phyloP scores from a whole-genome alignment of 768 basidiomycete species.

The Phylloporus sp. region DNA sequence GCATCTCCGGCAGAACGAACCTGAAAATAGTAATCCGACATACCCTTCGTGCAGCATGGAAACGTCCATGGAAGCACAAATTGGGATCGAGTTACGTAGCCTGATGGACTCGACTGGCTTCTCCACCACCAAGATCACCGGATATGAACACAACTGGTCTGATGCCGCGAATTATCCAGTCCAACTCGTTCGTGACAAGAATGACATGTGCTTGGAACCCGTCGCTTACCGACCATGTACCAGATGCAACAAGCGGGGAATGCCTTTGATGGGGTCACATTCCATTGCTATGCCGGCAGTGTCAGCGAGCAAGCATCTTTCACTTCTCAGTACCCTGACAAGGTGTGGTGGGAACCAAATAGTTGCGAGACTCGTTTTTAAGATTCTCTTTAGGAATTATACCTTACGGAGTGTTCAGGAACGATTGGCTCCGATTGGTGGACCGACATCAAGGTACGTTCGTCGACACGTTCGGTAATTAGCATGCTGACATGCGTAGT shows the following conservation, averaged over 20 bases:
- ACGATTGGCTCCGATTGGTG: constrained; percentile 70
- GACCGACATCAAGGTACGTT: constrained; percentile 65
- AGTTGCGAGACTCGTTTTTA: neutral
- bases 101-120: constrained; percentile 63
- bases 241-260: constrained; percentile 53
- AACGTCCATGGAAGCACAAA: constrained; percentile 50
- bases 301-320: constrained; percentile 53
- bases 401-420: constrained; percentile 61
- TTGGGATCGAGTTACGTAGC: constrained; percentile 50
- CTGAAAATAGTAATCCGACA: constrained; percentile 52
- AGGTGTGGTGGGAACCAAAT: constrained; percentile 27
- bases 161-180: constrained; percentile 60
- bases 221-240: constrained; percentile 1
- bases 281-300: constrained; percentile 66
- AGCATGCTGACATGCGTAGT: constrained; percentile 35
- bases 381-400: constrained; percentile 31
- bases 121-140: constrained; percentile 54
- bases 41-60: constrained; percentile 63
- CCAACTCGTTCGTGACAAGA: constrained; percentile 37
- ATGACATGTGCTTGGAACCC: neutral
- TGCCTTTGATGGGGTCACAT: constrained; percentile 60
- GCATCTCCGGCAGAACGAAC: constrained; percentile 42
- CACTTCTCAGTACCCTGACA: constrained; percentile 49
- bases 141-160: constrained; percentile 73
- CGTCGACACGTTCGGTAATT: neutral